Conservation (phyloP, 2,329 filamentous ascomycete species). For the Emericellopsis cladophorae region DNA sequence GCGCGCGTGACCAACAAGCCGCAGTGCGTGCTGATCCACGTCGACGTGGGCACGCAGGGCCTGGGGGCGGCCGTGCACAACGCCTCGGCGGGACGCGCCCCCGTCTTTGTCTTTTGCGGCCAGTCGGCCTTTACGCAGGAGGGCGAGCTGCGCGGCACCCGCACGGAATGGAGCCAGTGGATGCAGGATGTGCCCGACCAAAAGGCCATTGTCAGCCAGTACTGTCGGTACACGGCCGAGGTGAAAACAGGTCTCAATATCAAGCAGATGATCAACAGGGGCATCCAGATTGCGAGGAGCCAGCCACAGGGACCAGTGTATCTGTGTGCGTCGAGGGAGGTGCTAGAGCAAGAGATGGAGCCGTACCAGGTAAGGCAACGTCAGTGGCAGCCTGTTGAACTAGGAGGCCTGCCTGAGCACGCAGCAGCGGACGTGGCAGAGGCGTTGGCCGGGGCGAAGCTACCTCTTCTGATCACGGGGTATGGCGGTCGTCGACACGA, state of each 20-base stretch:
- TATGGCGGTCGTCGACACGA: slow-evolving; percentile 59
- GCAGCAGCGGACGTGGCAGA: slow-evolving; percentile 38
- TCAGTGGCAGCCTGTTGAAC: slow-evolving; percentile 58
- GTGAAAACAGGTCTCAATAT: slow-evolving; percentile 76
- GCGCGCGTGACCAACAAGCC: slow-evolving; percentile 59
- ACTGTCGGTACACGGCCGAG: slow-evolving; percentile 73
- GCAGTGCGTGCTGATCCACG: slow-evolving; percentile 68
- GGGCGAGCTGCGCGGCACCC: slow-evolving; percentile 63
- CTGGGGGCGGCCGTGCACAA: slow-evolving; percentile 71
- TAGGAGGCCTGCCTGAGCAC: slow-evolving; percentile 40
- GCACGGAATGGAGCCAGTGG: slow-evolving; percentile 80
- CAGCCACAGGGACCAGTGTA: slow-evolving; percentile 74
- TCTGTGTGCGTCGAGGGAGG: slow-evolving; percentile 63
- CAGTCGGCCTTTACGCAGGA: slow-evolving; percentile 66
- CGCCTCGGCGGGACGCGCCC: slow-evolving; percentile 59
- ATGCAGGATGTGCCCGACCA: slow-evolving; percentile 76
- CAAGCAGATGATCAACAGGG: slow-evolving; percentile 81
- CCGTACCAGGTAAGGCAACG: slow-evolving; percentile 57
- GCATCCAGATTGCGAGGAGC: slow-evolving; percentile 67
- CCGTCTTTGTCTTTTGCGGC: slow-evolving; percentile 67
- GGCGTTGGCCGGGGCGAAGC: slow-evolving; percentile 48
- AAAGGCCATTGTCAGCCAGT: slow-evolving; percentile 68
- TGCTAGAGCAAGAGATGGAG: slow-evolving; percentile 74
- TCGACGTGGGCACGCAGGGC: slow-evolving; percentile 72
- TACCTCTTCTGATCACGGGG: slow-evolving; percentile 58